Conservation (phyloP, 208 protist genomes). For the Acanthamoeba triangularis region DNA sequence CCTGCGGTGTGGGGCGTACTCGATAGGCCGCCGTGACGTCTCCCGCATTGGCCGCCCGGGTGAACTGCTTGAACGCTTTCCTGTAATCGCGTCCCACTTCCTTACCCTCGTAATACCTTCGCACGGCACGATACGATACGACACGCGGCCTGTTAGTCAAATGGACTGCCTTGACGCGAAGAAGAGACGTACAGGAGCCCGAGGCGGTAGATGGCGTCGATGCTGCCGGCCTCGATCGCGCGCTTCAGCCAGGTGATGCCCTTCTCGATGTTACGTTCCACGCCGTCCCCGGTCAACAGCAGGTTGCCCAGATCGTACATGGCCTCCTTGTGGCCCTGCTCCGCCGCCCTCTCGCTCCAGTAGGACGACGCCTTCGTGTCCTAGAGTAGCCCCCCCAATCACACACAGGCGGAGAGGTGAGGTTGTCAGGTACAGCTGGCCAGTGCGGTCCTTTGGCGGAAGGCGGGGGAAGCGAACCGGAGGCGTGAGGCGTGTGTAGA, state of each 20-base stretch:
- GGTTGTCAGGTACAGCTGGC: too few relatives aligned
- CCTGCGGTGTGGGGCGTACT: not conserved
- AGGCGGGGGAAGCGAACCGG: not conserved
- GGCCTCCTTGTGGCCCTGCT: conserved; percentile 24
- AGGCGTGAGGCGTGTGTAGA: not conserved
- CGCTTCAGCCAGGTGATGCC: not conserved
- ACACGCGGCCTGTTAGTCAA: not conserved
- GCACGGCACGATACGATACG: not conserved
- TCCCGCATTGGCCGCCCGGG: not conserved
- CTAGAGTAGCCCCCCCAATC: not conserved
- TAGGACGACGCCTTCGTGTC: not conserved
- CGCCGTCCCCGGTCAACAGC: not conserved
- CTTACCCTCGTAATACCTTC: conserved; percentile 20
- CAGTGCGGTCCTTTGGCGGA: not conserved
- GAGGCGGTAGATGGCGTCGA: not conserved
- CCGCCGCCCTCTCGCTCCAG: not conserved
- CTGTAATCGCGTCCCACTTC: not conserved
- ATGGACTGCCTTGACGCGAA: not conserved
- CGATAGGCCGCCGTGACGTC: not conserved
- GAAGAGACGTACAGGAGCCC: not conserved
- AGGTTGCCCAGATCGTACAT: conserved; percentile 5
- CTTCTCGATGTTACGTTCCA: not conserved
- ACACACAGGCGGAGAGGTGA: too few relatives aligned
- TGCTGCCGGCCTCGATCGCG: not conserved
- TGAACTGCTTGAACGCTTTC: conserved; percentile 12